Percentiles rank a stretch among this genome's conserved stretches.
Evolutionary conservation across 768 basidiomycete genomes (phyloP).

Genomic region (Kwoniella bestiolae): DNA sequence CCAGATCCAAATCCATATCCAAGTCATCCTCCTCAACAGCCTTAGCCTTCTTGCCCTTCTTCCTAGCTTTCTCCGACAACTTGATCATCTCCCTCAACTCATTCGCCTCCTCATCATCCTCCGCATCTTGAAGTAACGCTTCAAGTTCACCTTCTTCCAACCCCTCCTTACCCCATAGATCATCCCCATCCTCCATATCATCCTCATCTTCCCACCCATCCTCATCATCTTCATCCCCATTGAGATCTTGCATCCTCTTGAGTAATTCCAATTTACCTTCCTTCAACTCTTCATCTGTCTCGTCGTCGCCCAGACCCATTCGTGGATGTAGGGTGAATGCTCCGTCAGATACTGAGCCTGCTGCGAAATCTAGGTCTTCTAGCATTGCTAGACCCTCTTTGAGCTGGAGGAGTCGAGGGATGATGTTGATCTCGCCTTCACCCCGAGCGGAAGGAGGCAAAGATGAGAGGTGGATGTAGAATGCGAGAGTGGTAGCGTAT

Average conservation of each 20-base stretch:
- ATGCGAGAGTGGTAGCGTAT: constrained; percentile 86
- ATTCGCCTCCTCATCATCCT: constrained; percentile 57
- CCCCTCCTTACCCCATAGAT: constrained; percentile 38
- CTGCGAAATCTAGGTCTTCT: constrained; percentile 78
- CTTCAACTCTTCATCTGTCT: constrained; percentile 51
- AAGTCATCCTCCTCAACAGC: constrained; percentile 62
- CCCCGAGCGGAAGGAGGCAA: constrained; percentile 67
- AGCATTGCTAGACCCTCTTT: constrained; percentile 80
- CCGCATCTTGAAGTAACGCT: constrained; percentile 38
- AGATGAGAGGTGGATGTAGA: constrained; percentile 81
- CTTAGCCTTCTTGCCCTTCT: constrained; percentile 33
- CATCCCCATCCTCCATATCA: constrained; percentile 53
- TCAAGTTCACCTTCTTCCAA: constrained; percentile 53
- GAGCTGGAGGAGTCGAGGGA: constrained; percentile 75
- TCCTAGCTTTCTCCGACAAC: constrained; percentile 44
- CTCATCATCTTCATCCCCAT: constrained; percentile 58
- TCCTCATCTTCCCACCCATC: constrained; percentile 39
- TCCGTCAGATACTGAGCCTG: constrained; percentile 48
- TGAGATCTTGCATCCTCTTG: constrained; percentile 20
- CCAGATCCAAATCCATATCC: constrained; percentile 62
- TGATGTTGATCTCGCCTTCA: constrained; percentile 67
- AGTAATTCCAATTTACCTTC: constrained; percentile 34
- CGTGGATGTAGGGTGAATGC: constrained; percentile 40
- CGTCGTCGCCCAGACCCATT: constrained; percentile 61
- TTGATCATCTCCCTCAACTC: constrained; percentile 59